Evolutionary conservation across 257 asterid species (phyloP).

Genomic region (Solanum clarkiae): DNA sequence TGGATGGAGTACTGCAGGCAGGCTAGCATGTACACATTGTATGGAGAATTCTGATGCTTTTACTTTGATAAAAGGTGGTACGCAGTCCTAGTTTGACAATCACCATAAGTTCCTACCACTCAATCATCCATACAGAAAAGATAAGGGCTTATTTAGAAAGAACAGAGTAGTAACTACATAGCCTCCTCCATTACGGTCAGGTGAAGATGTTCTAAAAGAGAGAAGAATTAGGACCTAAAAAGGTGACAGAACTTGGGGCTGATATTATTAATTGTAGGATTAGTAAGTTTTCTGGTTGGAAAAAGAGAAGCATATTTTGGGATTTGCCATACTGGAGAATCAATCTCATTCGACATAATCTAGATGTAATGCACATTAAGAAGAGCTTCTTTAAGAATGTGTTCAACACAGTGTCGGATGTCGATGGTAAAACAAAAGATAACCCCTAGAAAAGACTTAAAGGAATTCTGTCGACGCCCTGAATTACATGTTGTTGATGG

Average conservation of each 20-base stretch:
- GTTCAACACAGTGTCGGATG: background rate
- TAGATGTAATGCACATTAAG: background rate
- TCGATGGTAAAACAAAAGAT: background rate
- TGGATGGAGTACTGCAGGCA: background rate
- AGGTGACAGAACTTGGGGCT: background rate
- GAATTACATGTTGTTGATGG: too few species aligned
- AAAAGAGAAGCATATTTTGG: background rate
- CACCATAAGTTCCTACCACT: too few species aligned
- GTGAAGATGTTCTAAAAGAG: background rate
- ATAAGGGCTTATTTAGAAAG: background rate
- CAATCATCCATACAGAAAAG: background rate
- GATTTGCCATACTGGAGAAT: background rate
- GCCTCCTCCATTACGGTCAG: background rate
- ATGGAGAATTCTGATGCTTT: too few species aligned
- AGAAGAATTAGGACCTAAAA: background rate
- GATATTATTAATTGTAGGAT: background rate
- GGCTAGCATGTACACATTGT: too few species aligned
- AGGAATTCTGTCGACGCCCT: too few species aligned
- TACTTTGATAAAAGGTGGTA: too few species aligned
- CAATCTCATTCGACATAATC: background rate
- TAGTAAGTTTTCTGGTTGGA: background rate
- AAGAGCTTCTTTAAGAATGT: background rate
- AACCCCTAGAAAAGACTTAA: background rate
- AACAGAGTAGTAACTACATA: too few species aligned
- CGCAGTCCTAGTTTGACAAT: too few species aligned